Base-by-base conservation (phyloP, 805 yeast genomes). In the Kazachstania taianensis region DNA sequence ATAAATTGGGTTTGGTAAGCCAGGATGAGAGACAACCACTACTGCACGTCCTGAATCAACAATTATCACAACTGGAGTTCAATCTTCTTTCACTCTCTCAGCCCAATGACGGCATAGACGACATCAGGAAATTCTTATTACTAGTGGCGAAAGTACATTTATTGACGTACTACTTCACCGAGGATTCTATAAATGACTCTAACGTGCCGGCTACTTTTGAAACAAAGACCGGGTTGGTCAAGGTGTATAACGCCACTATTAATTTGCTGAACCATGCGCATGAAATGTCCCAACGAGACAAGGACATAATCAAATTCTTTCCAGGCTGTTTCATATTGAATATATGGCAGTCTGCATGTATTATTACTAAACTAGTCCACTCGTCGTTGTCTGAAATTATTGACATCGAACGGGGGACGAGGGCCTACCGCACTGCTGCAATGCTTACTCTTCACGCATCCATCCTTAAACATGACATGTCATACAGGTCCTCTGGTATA, bases 281-380 rank as follows among this genome's bases (percentile, higher is more conserved):
- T 35, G 52, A 66, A 14, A 74, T 85, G 42, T 78, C 78, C 41
- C 62, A 67, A 16, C 63, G 70, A 20, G 75, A 80, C 49, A 69
- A 71, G 30, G 66, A 65, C 23, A 80, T 84, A 49, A 72, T 87
- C 51, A 73, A 70, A 47, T 84, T 81, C 50, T 67, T 89, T 31
- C 97, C 98, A 0, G 81, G 81, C 34, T 85, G 83, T 2, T 79
- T 82, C 52, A 73, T 86, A 2, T 65, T 85, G 42, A 76, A 80
- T 32, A 72, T 87, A 20, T 86, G 97, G 95, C 97, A 92, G 58
- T 81, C 95, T 1, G 76, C 94, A 2, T 81, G 86, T 48, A 75
- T 89, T 26, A 75, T 92, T 22, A 82, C 81, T 36, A 78, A 83
- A 49, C 64, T 89, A 32, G 70, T 75, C 7, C 87, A 86, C 52